These are phyloP conservation scores for Polysphondylium violaceum DNA, from an alignment of 78 protist species.

Conservation along the genomic window DNA sequence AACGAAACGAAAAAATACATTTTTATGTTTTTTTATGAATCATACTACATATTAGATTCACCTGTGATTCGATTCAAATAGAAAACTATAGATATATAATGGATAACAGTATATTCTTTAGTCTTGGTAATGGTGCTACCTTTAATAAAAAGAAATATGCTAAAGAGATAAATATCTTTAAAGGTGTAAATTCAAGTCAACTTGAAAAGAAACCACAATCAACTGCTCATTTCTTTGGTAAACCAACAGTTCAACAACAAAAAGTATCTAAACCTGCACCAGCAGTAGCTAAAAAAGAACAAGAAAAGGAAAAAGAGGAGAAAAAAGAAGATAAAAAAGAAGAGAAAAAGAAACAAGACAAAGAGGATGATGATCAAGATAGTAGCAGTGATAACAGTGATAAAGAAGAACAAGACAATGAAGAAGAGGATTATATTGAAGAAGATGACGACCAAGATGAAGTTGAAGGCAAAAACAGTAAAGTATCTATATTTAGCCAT, in stretches of 20 bases:
- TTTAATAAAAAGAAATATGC: slow-evolving; percentile 59
- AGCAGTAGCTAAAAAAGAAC: not conserved
- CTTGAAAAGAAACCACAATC: slow-evolving; percentile 7
- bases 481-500: not conserved
- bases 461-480: slow-evolving; percentile 7
- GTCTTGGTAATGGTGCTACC: slow-evolving; percentile 50
- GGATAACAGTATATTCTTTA: slow-evolving; percentile 70
- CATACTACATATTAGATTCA: not conserved
- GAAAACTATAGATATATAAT: not conserved
- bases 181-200: slow-evolving; percentile 10
- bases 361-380: slow-evolving; percentile 18
- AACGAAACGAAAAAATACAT: not conserved
- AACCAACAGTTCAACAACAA: not conserved
- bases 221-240: slow-evolving; percentile 20
- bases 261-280: not conserved
- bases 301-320: not conserved
- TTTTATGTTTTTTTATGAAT: not conserved
- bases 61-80: not conserved
- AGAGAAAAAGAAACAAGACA: not conserved
- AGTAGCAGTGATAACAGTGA: not conserved
- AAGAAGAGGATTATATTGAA: not conserved
- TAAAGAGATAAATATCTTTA: slow-evolving; percentile 44
- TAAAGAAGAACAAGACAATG: not conserved
- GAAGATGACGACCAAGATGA: slow-evolving; percentile 18
- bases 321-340: slow-evolving; percentile 24